phyloP scores from a whole-genome alignment of 208 protist species.

The Leishmania aethiopica region DNA sequence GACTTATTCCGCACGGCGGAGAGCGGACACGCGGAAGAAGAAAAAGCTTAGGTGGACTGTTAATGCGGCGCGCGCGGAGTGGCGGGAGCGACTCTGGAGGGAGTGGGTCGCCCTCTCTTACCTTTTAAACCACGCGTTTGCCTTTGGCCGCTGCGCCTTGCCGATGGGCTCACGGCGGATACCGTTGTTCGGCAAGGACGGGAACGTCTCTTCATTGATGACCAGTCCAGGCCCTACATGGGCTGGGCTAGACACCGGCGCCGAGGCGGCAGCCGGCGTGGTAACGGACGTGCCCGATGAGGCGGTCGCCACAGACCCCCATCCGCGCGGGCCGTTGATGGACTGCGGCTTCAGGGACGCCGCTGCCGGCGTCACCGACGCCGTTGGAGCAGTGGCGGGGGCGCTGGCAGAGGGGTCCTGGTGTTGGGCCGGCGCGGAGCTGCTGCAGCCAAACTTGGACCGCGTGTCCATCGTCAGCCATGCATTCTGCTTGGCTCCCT shows the following conservation, averaged over 20 bases:
- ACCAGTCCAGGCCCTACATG: conserved; percentile 22
- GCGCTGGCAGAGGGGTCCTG: conserved; percentile 9
- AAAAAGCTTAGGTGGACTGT: not conserved
- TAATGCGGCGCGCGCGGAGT: not conserved
- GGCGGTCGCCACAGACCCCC: conserved; percentile 1
- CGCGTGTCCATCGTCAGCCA: conserved; percentile 40
- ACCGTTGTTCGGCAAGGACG: conserved; percentile 41
- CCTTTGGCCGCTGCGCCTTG: conserved; percentile 27
- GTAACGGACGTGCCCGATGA: not conserved
- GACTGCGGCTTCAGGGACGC: conserved; percentile 13
- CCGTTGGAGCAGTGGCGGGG: not conserved
- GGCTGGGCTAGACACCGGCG: not conserved
- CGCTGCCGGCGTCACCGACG: not conserved
- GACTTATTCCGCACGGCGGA: too few relatives aligned
- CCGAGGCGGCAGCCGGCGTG: not conserved
- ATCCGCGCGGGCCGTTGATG: conserved; percentile 17
- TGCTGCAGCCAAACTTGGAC: conserved; percentile 25
- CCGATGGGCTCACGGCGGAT: conserved; percentile 24
- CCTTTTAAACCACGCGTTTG: conserved; percentile 57
- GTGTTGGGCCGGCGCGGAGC: conserved; percentile 3
- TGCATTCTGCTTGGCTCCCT: conserved; percentile 40
- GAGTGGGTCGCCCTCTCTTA: not conserved
- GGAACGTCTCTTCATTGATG: conserved; percentile 57
- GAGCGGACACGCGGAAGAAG: not conserved
- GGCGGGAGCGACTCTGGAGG: not conserved